Conservation (phyloP, 225 moss, liverwort and hornwort species). For the Thuidium tamariscinum region DNA sequence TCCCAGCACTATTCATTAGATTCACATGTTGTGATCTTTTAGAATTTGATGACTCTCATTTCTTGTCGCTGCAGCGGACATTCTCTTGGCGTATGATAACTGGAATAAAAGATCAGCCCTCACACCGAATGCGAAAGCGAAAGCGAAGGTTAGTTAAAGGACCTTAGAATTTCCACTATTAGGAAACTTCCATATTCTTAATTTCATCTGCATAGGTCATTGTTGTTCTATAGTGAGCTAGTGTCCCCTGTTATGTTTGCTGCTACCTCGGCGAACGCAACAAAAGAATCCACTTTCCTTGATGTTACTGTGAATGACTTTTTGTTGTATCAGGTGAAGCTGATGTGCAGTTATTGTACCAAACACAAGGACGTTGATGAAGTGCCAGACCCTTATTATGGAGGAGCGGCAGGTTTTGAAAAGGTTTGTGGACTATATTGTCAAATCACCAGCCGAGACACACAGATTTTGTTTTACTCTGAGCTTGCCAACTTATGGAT, state of each 20-base stretch:
- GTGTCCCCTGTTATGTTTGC: neutral
- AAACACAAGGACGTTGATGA: slow-evolving; percentile 37
- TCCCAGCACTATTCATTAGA: neutral
- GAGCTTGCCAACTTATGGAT: neutral
- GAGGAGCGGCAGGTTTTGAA: slow-evolving; percentile 93
- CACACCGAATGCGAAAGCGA: slow-evolving; percentile 13
- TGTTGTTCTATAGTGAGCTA: neutral
- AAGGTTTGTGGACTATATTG: slow-evolving; percentile 28
- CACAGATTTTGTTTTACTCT: neutral
- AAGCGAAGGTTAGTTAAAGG: slow-evolving; percentile 15
- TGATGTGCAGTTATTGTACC: slow-evolving; percentile 52
- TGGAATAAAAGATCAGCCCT: slow-evolving; percentile 32
- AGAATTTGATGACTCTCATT: neutral
- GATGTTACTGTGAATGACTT: neutral
- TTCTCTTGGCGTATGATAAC: slow-evolving; percentile 15
- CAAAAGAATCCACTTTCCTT: neutral
- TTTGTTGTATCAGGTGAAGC: slow-evolving; percentile 32
- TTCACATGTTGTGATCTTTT: neutral
- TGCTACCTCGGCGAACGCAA: neutral
- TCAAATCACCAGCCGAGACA: neutral
- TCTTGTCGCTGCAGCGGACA: slow-evolving; percentile 25
- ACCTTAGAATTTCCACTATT: neutral
- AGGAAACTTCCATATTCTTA: neutral
- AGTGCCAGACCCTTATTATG: slow-evolving; percentile 97
- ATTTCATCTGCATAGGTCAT: neutral